Percentiles rank a stretch among this genome's conserved stretches.
Evolutionary conservation across 2,329 filamentous ascomycete species (phyloP).

Genomic region (Calonectria leucothoes): DNA sequence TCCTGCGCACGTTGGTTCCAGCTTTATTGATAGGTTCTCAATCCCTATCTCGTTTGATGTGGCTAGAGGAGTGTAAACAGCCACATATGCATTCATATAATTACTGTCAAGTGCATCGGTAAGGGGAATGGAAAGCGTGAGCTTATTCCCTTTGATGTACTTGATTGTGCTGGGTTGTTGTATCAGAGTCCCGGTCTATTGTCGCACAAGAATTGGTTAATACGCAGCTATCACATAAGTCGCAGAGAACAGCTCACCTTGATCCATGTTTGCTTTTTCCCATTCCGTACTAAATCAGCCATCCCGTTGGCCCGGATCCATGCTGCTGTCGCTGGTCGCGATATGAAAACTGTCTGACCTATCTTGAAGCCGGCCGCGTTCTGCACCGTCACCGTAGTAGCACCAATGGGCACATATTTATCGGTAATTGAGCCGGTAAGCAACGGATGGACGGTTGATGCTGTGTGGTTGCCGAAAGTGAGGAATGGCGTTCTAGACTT

Average conservation of each 20-base stretch:
- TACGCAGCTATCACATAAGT: neutral
- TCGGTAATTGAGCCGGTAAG: conserved; percentile 29
- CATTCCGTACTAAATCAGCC: conserved; percentile 23
- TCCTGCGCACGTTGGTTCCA: conserved; percentile 26
- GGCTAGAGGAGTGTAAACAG: conserved; percentile 23
- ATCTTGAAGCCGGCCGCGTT: neutral
- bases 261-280: conserved; percentile 31
- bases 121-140: conserved; percentile 31
- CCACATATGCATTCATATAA: conserved; percentile 25
- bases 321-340: conserved; percentile 16
- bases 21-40: conserved; percentile 16
- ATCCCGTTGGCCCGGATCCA: conserved; percentile 35
- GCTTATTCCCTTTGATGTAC: conserved; percentile 21
- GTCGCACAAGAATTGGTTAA: fast-evolving
- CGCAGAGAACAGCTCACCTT: neutral
- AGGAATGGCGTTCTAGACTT: conserved; percentile 16
- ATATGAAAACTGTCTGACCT: conserved; percentile 30
- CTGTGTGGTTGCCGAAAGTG: conserved; percentile 20
- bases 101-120: conserved; percentile 29
- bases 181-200: conserved; percentile 24
- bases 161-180: conserved; percentile 26
- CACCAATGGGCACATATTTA: conserved; percentile 28
- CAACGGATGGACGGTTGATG: neutral
- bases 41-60: conserved; percentile 32
- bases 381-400: conserved; percentile 5